These are phyloP conservation scores for Roridomyces roridus DNA, from an alignment of 768 basidiomycete genomes.

Conservation along the genomic window DNA sequence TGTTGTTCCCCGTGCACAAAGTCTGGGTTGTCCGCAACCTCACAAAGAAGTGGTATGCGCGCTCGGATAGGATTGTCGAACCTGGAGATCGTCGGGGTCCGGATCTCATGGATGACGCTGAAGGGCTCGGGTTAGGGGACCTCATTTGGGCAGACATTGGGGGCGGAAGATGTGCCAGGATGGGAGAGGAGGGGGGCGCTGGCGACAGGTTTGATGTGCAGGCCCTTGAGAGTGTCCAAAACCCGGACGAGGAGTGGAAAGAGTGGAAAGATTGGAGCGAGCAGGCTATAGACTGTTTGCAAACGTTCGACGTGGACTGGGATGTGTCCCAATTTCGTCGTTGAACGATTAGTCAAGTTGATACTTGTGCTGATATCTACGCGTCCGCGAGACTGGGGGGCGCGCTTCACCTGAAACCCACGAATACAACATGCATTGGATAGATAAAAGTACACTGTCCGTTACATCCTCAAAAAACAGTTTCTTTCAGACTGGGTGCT, in stretches of 20 bases:
- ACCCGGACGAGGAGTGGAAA: neutral
- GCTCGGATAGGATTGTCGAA: conserved; percentile 1
- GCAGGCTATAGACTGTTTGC: neutral
- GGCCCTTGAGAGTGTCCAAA: neutral
- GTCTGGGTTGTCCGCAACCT: conserved; percentile 15
- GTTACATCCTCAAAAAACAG: too few relatives aligned
- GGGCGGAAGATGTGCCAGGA: neutral
- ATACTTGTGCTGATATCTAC: too few relatives aligned
- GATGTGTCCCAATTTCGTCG: neutral
- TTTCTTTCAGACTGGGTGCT: too few relatives aligned
- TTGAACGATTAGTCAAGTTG: too few relatives aligned
- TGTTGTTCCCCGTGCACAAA: neutral
- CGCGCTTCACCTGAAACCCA: too few relatives aligned
- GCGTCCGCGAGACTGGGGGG: too few relatives aligned
- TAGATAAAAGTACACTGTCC: too few relatives aligned
- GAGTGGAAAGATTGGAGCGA: conserved; percentile 1
- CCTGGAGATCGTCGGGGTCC: neutral
- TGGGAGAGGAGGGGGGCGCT: neutral
- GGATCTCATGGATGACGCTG: neutral
- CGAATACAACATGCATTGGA: too few relatives aligned
- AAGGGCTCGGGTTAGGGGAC: neutral
- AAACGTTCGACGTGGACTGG: neutral
- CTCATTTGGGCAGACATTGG: conserved; percentile 10
- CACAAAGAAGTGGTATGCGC: conserved; percentile 13
- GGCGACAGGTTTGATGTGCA: conserved; percentile 7